Conservation (phyloP, 345 rosid genomes). For the Laguncularia racemosa region DNA sequence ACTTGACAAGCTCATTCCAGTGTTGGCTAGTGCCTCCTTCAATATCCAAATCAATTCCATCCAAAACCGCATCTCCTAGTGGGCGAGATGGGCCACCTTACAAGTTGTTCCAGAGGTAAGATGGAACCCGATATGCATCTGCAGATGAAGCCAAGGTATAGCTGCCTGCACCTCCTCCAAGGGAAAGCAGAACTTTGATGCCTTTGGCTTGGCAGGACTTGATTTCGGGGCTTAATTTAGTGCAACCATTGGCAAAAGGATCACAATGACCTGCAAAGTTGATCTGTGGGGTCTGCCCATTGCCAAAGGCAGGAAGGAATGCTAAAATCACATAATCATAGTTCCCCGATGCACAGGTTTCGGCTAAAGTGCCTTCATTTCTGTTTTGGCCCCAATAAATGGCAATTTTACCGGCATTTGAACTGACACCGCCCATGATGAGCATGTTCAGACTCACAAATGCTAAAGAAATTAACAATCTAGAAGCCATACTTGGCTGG, state of each 20-base stretch:
- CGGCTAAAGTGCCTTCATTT: constrained; percentile 38
- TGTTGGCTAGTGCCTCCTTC: constrained; percentile 30
- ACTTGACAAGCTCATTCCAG: constrained; percentile 34
- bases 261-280: constrained; percentile 56
- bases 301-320: constrained; percentile 43
- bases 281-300: constrained; percentile 32
- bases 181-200: constrained; percentile 45
- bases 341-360: constrained; percentile 34
- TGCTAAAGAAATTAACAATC: no score
- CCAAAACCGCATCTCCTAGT: constrained; percentile 34
- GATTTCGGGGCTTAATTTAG: constrained; percentile 21
- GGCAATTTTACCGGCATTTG: constrained; percentile 16
- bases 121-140: constrained; percentile 26
- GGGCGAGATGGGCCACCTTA: constrained; percentile 23
- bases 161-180: constrained; percentile 41
- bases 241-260: constrained; percentile 34
- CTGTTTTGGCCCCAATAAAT: constrained; percentile 50
- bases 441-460: no score
- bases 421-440: neutral
- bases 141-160: constrained; percentile 28
- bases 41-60: constrained; percentile 47
- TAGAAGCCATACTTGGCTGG: no score
- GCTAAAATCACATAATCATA: constrained; percentile 42
- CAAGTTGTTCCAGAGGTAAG: constrained; percentile 11
- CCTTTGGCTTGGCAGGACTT: constrained; percentile 32